These are phyloP conservation scores for Xylaria sp. DNA, from an alignment of 2,329 filamentous ascomycete genomes.

Conservation along the genomic window DNA sequence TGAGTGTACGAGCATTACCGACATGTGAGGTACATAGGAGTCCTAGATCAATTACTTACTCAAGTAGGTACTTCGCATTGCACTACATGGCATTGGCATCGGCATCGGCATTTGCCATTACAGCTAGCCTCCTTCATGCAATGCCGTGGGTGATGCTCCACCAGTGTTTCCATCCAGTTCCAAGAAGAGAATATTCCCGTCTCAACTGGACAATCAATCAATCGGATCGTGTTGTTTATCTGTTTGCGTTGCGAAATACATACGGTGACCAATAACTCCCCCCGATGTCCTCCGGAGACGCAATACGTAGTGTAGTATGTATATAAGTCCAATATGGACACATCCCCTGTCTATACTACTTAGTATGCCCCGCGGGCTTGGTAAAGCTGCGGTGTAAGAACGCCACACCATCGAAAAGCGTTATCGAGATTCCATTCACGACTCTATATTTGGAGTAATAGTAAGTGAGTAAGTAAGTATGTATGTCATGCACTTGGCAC, in stretches of 20 bases:
- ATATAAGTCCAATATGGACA: not conserved
- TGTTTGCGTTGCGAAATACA: not conserved
- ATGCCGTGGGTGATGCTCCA: slow-evolving; percentile 15
- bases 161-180: slow-evolving; percentile 21
- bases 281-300: not conserved
- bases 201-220: not conserved
- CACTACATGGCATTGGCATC: not conserved
- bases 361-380: not conserved
- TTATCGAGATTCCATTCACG: slow-evolving; percentile 20
- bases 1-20: not conserved
- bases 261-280: not conserved
- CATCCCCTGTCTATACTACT: not conserved
- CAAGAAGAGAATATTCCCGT: not conserved
- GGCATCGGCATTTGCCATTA: not conserved
- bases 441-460: not conserved
- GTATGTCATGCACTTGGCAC: not conserved
- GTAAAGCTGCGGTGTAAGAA: not conserved
- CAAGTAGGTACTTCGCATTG: not conserved
- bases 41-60: not conserved
- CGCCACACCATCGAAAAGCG: not conserved
- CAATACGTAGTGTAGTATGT: no score
- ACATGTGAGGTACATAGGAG: not conserved
- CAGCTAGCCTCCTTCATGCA: not conserved
- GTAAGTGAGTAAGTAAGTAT: not conserved
- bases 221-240: not conserved